Percentiles rank a stretch among this genome's conserved stretches.
Evolutionary conservation across 306 rosid species (phyloP).

Genomic region (Alnus rubra): DNA sequence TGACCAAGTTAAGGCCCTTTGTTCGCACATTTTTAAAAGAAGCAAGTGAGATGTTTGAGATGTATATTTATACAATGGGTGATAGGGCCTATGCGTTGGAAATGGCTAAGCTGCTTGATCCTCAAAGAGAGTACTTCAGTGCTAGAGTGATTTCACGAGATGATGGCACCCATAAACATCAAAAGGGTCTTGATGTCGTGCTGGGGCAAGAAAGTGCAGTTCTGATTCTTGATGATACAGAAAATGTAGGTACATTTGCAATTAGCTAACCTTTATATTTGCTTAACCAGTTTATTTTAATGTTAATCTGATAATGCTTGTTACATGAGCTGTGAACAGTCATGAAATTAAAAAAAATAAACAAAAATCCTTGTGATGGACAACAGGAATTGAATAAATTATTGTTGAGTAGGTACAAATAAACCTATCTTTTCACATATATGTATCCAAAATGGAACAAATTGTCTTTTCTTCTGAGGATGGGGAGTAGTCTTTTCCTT

Average conservation of each 20-base stretch:
- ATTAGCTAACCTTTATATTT: conserved; percentile 5
- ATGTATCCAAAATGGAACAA: background rate
- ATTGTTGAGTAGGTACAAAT: background rate
- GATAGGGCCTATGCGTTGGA: conserved; percentile 84
- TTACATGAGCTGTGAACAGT: background rate
- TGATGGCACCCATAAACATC: conserved; percentile 86
- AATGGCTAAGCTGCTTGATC: conserved; percentile 92
- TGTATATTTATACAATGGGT: conserved; percentile 95
- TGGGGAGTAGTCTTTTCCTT: too few relatives aligned
- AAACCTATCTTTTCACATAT: background rate
- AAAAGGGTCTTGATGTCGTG: conserved; percentile 87
- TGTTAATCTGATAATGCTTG: background rate
- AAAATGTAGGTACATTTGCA: conserved; percentile 57
- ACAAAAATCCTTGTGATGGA: background rate
- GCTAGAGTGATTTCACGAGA: conserved; percentile 83
- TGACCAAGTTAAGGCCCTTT: conserved; percentile 93
- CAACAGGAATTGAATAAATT: background rate
- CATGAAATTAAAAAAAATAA: background rate
- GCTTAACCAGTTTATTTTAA: conserved; percentile 11
- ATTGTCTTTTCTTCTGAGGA: background rate
- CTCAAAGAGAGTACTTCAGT: conserved; percentile 68
- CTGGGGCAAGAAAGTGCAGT: conserved; percentile 89
- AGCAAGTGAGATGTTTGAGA: conserved; percentile 70
- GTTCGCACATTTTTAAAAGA: conserved; percentile 76
- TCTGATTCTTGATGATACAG: conserved; percentile 90